These are phyloP conservation scores for Mycocentrospora acerina DNA, from an alignment of 2,329 filamentous ascomycete genomes.

Conservation along the genomic window DNA sequence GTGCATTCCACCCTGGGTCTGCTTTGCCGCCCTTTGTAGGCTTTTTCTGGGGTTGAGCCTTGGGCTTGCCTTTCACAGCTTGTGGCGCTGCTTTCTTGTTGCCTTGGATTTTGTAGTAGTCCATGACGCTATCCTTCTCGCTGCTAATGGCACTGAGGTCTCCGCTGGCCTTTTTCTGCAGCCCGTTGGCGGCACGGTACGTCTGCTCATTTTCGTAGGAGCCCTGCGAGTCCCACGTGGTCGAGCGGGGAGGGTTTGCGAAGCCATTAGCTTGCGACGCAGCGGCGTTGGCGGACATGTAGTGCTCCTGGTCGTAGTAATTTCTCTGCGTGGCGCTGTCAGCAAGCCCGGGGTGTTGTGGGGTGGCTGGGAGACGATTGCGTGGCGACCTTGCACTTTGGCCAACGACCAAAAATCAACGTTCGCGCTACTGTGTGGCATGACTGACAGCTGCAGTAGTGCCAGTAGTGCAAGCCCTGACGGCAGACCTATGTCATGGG, in stretches of 20 bases:
- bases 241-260: constrained; percentile 30
- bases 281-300: constrained; percentile 40
- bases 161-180: constrained; percentile 44
- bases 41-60: constrained; percentile 31
- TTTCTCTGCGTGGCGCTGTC: constrained; percentile 28
- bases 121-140: constrained; percentile 51
- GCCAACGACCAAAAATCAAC: constrained; percentile 2
- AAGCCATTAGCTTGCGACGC: constrained; percentile 38
- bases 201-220: constrained; percentile 32
- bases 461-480: constrained; percentile 14
- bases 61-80: constrained; percentile 16
- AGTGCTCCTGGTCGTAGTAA: constrained; percentile 33
- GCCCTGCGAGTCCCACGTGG: constrained; percentile 34
- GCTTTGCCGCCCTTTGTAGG: constrained; percentile 12
- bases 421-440: constrained; percentile 25
- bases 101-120: constrained; percentile 44
- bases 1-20: constrained; percentile 23
- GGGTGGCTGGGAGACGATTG: background rate
- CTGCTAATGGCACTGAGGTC: constrained; percentile 46
- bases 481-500: constrained; percentile 15
- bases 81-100: constrained; percentile 18
- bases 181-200: constrained; percentile 38
- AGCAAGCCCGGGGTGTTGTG: constrained; percentile 14
- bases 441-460: constrained; percentile 23
- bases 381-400: constrained; percentile 1